phyloP scores from a whole-genome alignment of 345 rosid species.

The Populus euphratica region DNA sequence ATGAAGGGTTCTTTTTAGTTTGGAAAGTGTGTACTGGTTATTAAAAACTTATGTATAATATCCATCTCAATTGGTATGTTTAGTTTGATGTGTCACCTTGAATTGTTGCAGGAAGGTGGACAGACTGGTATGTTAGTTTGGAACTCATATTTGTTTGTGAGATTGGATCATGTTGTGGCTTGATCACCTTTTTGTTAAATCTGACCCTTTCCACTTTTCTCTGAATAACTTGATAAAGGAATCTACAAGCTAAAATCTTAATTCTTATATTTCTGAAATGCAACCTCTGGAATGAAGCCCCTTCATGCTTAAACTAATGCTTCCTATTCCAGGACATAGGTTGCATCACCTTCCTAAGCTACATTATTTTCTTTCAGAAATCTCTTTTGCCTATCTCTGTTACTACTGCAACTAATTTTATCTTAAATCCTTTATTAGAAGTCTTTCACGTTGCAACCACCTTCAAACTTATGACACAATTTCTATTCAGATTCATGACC shows the following conservation, averaged over 20 bases:
- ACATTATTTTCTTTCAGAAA: slow-evolving; percentile 39
- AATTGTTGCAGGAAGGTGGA: slow-evolving; percentile 39
- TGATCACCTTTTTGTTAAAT: slow-evolving; percentile 21
- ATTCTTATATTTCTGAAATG: slow-evolving; percentile 9
- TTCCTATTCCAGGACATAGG: slow-evolving; percentile 32
- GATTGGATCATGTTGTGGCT: slow-evolving; percentile 31
- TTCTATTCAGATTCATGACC: slow-evolving; percentile 52
- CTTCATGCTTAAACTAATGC: slow-evolving; percentile 36
- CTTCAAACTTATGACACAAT: slow-evolving; percentile 55
- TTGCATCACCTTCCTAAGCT: slow-evolving; percentile 50
- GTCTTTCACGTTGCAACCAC: slow-evolving; percentile 44
- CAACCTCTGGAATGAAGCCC: slow-evolving; percentile 23
- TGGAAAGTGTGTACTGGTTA: not conserved
- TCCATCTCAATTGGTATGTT: slow-evolving; percentile 6
- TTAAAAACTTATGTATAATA: slow-evolving; percentile 1
- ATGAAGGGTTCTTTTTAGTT: not conserved
- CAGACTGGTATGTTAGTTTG: slow-evolving; percentile 42
- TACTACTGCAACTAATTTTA: slow-evolving; percentile 32
- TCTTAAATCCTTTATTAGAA: slow-evolving; percentile 17
- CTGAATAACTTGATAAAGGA: slow-evolving; percentile 21
- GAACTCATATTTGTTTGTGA: slow-evolving; percentile 31
- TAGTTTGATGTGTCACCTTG: slow-evolving; percentile 17
- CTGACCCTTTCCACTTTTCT: slow-evolving; percentile 6
- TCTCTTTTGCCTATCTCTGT: slow-evolving; percentile 43
- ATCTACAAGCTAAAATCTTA: slow-evolving; percentile 8